Evolutionary conservation across 2,329 filamentous ascomycete species (phyloP), one percentile per base, ranked within the genome.

Genomic region (Leptographium lundbergii): DNA sequence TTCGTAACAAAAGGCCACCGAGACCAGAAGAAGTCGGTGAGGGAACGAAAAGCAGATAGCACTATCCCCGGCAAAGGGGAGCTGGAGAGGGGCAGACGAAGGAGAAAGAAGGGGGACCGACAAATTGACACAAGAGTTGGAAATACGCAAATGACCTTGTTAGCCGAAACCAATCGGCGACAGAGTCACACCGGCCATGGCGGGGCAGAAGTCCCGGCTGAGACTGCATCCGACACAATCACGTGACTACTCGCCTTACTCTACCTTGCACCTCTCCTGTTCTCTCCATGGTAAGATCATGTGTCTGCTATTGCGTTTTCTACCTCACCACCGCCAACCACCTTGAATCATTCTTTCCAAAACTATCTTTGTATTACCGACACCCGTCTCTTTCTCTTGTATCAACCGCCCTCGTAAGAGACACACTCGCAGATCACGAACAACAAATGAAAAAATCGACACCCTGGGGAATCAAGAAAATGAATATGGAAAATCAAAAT

Each of bases 381-480:
- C 25, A 27, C 36, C 34, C 53, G 54, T 56, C 17, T 56, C 54
- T n/a, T 48, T 39, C 45, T 50, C 36, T 22, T 34, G 25, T 51
- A 25, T 57, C 19, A 11, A 6, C n/a, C 45, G 29, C 25, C 19
- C 19, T 32, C 29, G 4, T 17, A 14, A 17, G 36, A 17, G 39
- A 25, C 45, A 51, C 29, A 24, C 27, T 25, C 39, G 32, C 32
- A 50, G 42, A 57, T 34, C 32, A 29, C 17, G 14, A 24, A 36
- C 39, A 29, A 14, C 39, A 5, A 10, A 32, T 17, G 13, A 32
- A 9, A 52, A 57, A 53, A 13, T 29, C 27, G 48, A 53, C 34
- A 57, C 56, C 56, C 56, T 24, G 56, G 56, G 60, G 61, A 61
- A 60, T 60, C 56, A 63, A 61, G 32, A 59, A 61, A 60, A 60